Evolutionary conservation across 2,329 filamentous ascomycete genomes (phyloP).

Genomic region (Sporothrix sp.): DNA sequence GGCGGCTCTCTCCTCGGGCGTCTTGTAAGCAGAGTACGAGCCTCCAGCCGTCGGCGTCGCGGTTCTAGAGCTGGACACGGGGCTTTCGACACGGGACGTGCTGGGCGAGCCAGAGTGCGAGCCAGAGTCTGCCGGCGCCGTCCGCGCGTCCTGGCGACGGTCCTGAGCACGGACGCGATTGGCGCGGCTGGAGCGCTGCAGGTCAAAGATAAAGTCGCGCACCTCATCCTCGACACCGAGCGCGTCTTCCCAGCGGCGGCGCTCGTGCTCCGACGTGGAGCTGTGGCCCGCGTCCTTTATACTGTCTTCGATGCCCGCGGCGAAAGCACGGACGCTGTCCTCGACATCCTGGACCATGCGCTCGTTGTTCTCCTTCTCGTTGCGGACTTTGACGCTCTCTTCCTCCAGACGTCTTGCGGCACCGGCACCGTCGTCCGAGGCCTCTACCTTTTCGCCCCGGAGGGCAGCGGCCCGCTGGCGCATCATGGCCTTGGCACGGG

Average conservation of each 20-base stretch:
- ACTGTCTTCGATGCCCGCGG: conserved; percentile 72
- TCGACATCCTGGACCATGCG: conserved; percentile 95
- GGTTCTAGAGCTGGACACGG: conserved; percentile 29
- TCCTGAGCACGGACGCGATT: conserved; percentile 57
- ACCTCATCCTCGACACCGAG: conserved; percentile 94
- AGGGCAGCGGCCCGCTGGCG: conserved; percentile 90
- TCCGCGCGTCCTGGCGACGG: conserved; percentile 35
- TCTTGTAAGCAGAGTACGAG: conserved; percentile 76
- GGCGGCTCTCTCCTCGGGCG: conserved; percentile 84
- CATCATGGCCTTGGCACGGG: conserved; percentile 95
- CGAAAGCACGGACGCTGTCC: conserved; percentile 86
- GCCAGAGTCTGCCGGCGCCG: not conserved
- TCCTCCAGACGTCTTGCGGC: conserved; percentile 81
- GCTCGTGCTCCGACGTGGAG: conserved; percentile 77
- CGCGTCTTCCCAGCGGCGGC: conserved; percentile 88
- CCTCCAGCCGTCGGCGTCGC: conserved; percentile 46
- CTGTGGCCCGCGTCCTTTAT: conserved; percentile 73
- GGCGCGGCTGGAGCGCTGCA: conserved; percentile 77
- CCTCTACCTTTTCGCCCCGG: conserved; percentile 69
- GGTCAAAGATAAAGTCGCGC: conserved; percentile 93
- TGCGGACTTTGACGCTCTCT: conserved; percentile 69
- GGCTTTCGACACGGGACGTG: conserved; percentile 20
- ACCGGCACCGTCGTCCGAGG: conserved; percentile 60
- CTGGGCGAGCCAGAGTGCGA: conserved; percentile 21
- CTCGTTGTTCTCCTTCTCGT: conserved; percentile 88